Base-by-base conservation (phyloP, 148 eudicot genomes). In the Arctostaphylos glauca region DNA sequence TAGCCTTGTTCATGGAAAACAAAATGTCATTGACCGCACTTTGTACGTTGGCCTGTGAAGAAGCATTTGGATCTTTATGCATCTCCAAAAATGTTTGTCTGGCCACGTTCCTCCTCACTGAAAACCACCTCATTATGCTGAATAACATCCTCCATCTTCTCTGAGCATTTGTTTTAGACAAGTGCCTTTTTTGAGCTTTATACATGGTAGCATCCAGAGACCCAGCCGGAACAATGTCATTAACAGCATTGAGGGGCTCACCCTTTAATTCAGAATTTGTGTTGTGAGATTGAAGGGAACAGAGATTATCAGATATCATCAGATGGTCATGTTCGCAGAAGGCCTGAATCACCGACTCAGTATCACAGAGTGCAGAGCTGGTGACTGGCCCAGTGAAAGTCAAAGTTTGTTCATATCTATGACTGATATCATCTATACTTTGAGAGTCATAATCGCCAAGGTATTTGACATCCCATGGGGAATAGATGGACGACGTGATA, bases 401-500 rank as follows among this genome's bases (percentile, higher is more conserved):
- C 62, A 81, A 70, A 81, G 72, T 55, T 10, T 53, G 55, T 38
- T 50, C 76, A 49, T 60, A 90, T 47, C 84, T 80, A 44, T 84
- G 48, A 76, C 85, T 90, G 75, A 88, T 79, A 67, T 86, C 44
- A 62, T 89, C 93, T n/a, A 89, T 81, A 68, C 84, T 41, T 8
- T 84, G 90, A 77, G 87, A 81, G 68, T 86, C 76, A 83, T 80
- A 91, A 25, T 92, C 89, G 25, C 90, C 92, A 21, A 90, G 74
- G 80, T 83, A 84, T 81, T 88, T 82, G 60, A 88, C 81, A 62
- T 90, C 83, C 80, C 90, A 95, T 31, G 88, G 47, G 15, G 95
- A 82, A 82, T 85, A 92, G 31, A 91, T 83, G 9, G 94, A 84
- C 70, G 93, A 87, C 54, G 86, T 75, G 43, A 87, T 85, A 82